Percentiles rank a stretch among this genome's conserved stretches.
phyloP scores from a whole-genome alignment of 169 alveolate genomes.

The Eimeria maxima region DNA sequence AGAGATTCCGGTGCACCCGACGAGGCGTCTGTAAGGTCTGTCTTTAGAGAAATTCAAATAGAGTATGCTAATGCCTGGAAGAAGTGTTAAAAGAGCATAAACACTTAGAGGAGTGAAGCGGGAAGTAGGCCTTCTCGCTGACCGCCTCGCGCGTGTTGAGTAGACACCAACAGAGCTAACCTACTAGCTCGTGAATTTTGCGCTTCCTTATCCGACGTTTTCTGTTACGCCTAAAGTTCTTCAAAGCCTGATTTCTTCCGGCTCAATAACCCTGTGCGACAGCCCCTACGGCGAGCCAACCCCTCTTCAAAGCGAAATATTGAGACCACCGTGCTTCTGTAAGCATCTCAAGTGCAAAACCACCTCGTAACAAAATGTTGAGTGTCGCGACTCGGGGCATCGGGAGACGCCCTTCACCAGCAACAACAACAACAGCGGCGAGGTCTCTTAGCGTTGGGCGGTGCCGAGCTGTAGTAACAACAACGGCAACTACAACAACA shows the following conservation, averaged over 20 bases:
- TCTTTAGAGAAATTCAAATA: neutral
- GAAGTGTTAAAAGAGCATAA: neutral
- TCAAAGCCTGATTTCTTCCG: neutral
- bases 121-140: neutral
- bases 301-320: no score
- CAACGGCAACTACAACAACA: slow-evolving; percentile 9
- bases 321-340: no score
- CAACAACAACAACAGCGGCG: slow-evolving; percentile 15
- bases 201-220: neutral
- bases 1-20: neutral
- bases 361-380: slow-evolving; percentile 9
- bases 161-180: neutral
- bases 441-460: neutral
- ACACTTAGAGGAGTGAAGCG: neutral
- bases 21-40: neutral
- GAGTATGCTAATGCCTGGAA: neutral
- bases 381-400: slow-evolving; percentile 18
- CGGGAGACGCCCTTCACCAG: slow-evolving; percentile 29
- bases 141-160: neutral
- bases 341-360: neutral
- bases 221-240: neutral
- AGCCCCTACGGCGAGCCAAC: neutral
- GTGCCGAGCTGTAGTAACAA: neutral
- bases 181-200: neutral
- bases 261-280: neutral